Conservation (phyloP, 2,329 filamentous ascomycete species). For the Phialophora macrospora region DNA sequence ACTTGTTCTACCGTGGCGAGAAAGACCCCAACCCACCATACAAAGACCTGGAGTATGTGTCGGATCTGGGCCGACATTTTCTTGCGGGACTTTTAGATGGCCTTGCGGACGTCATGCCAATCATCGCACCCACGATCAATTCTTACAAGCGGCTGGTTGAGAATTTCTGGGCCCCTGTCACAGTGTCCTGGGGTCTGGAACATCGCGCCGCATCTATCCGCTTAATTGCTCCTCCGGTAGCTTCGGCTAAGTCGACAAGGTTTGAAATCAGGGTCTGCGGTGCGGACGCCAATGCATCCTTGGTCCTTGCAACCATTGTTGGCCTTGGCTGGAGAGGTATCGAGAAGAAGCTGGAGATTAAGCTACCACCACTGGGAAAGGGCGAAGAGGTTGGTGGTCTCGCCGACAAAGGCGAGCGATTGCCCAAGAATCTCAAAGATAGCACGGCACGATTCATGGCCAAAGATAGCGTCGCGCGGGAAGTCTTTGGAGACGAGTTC, state of each 20-base stretch:
- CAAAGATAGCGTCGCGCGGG: conserved; percentile 82
- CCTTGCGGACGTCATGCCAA: conserved; percentile 91
- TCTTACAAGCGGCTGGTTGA: conserved; percentile 98
- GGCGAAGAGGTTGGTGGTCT: conserved; percentile 78
- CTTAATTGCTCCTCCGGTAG: conserved; percentile 84
- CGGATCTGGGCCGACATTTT: conserved; percentile 89
- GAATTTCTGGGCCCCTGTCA: conserved; percentile 99
- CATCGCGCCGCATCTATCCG: conserved; percentile 91
- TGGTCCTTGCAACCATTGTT: conserved; percentile 83
- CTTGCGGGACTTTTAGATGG: conserved; percentile 87
- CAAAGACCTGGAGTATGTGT: conserved; percentile 77
- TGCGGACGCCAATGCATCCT: conserved; percentile 90
- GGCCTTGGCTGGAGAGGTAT: conserved; percentile 89
- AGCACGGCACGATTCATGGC: conserved; percentile 78
- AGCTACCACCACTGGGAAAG: conserved; percentile 80
- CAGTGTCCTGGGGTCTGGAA: conserved; percentile 94
- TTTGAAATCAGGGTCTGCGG: conserved; percentile 93
- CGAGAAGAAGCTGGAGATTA: conserved; percentile 86
- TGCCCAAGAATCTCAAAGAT: conserved; percentile 85
- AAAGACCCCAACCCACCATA: conserved; percentile 74
- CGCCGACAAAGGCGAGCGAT: conserved; percentile 71
- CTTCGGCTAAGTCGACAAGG: conserved; percentile 81
- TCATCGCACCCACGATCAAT: conserved; percentile 93
- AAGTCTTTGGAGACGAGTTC: conserved; percentile 92
- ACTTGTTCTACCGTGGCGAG: conserved; percentile 76